Conservation (phyloP, 1,284 basidiomycete genomes). For the Porogramme epimiltina region DNA sequence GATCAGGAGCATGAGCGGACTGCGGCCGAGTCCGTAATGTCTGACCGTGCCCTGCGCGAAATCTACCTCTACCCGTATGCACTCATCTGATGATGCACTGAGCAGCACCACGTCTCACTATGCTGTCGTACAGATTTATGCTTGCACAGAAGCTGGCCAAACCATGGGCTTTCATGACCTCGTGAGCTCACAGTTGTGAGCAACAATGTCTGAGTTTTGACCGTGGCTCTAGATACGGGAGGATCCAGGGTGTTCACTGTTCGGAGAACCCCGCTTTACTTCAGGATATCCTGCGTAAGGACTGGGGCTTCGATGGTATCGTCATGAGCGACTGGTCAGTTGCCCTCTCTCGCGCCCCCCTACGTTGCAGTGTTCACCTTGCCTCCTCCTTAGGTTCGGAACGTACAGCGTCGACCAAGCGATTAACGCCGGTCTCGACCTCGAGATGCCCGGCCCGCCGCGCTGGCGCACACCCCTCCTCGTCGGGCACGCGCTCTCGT, state of each 20-base stretch:
- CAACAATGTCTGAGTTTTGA: constrained; percentile 1
- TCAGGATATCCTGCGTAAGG: constrained; percentile 59
- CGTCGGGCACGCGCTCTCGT: constrained; percentile 55
- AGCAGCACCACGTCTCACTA: no score
- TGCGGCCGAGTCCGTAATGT: constrained; percentile 62
- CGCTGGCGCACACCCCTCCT: constrained; percentile 62
- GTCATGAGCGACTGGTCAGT: constrained; percentile 68
- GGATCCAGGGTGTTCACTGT: constrained; percentile 63
- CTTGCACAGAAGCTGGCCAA: constrained; percentile 60
- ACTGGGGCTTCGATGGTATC: constrained; percentile 69
- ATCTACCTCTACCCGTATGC: constrained; percentile 71
- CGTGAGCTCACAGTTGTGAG: constrained; percentile 35
- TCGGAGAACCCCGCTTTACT: constrained; percentile 61
- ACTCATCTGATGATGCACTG: neutral
- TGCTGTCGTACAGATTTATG: constrained; percentile 54
- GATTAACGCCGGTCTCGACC: constrained; percentile 67
- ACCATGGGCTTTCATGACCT: constrained; percentile 67
- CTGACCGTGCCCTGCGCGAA: constrained; percentile 65
- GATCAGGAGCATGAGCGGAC: constrained; percentile 71
- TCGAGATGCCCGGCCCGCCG: constrained; percentile 72
- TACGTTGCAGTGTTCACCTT: neutral
- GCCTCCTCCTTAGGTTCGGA: constrained; percentile 49
- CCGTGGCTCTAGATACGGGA: constrained; percentile 53
- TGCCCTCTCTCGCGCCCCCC: neutral
- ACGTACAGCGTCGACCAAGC: constrained; percentile 60